Evolutionary conservation across 176 grass and related monocot genomes (phyloP), one percentile per base, ranked within the genome.

Genomic region (Otatea glauca): DNA sequence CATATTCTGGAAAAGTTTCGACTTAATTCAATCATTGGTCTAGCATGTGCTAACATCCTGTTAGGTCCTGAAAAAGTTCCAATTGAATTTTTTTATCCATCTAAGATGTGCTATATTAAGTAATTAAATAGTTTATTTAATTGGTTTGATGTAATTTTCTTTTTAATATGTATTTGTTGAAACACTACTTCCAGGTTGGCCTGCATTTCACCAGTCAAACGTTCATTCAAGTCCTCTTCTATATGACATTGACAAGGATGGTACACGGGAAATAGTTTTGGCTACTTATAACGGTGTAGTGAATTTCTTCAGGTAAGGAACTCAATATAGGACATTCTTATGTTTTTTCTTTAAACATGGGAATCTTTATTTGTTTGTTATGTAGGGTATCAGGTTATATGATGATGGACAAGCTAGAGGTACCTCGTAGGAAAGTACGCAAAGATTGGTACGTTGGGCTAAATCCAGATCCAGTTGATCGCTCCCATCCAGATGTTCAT

Each of bases 391-490:
- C 96, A 69, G 96, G 93, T 75, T 96, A 99, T 90, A 41, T 96
- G 70, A 96, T 99, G 96, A 94, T 92, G 75, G 96, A 99, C 82
- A 99, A 99, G 71, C 87, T 99, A 70, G 96, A 99, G 74, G 89
- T 99, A 80, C 96, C 96, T 60, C 89, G 89, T 83, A 92, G 96
- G 59, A 94, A 90, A 94, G 93, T 99, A 77, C 87, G 9, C 72
- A 99, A 96, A 84, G 84, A 99, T 82, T 99, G 96, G 96, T 90
- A 93, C 56, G 96, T 99, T 81, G 96, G 96, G 35, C 66, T 99
- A 65, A 71, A 99, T 75, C 81, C 91, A 21, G 93, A 99, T 76
- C 91, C 87, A 42, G 79, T 88, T 67, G 91, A 99, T 74, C 96
- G 81, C 74, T 95, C 96, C 63, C 96, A 94, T 89, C 96, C 96